phyloP scores from a whole-genome alignment of 1,284 basidiomycete genomes.

The Paramarasmius palmivorus region DNA sequence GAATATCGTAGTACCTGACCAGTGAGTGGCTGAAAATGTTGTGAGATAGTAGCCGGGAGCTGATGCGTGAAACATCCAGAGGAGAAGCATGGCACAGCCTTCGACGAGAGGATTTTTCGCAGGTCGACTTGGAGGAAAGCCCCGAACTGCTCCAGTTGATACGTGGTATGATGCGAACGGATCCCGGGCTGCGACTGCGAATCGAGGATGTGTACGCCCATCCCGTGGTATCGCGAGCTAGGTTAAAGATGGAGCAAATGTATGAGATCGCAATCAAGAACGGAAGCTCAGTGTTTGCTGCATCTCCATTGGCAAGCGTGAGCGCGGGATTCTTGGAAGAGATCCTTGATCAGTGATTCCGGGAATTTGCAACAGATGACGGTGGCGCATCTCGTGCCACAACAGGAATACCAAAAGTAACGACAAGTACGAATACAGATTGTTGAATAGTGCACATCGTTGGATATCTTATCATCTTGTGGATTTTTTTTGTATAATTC shows the following conservation, averaged over 20 bases:
- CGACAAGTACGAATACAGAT: not conserved
- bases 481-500: conserved; percentile 5
- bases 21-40: conserved; percentile 59
- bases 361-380: conserved; percentile 18
- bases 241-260: conserved; percentile 60
- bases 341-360: conserved; percentile 45
- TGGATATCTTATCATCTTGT: conserved; percentile 3
- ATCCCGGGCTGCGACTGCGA: conserved; percentile 63
- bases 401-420: not conserved
- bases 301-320: conserved; percentile 66
- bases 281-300: conserved; percentile 53
- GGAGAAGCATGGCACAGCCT: conserved; percentile 94
- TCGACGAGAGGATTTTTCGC: conserved; percentile 89
- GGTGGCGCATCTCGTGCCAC: conserved; percentile 24
- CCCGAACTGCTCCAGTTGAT: conserved; percentile 74
- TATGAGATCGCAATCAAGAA: conserved; percentile 37
- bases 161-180: conserved; percentile 76
- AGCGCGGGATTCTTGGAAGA: conserved; percentile 60
- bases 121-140: conserved; percentile 82
- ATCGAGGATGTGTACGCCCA: conserved; percentile 63
- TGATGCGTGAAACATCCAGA: conserved; percentile 42
- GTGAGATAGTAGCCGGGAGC: conserved; percentile 18
- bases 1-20: conserved; percentile 96
- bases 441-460: too few relatives aligned
- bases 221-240: conserved; percentile 69